These are phyloP conservation scores for Petasospora fabianii DNA, from an alignment of 1,139 yeast species.

Conservation along the genomic window DNA sequence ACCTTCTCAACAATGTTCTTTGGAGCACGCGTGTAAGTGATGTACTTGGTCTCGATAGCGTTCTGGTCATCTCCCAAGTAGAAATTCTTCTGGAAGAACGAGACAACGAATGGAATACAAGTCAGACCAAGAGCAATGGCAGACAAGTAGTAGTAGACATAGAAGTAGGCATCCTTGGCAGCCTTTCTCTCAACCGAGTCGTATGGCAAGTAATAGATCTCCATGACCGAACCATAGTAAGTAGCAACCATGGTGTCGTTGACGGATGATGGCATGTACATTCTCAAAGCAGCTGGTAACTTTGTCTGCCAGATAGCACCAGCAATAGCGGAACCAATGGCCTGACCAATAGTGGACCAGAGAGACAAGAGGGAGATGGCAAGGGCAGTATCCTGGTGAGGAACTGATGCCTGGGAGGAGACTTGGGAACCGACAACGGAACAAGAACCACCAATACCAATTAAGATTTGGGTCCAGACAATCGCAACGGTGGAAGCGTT, in stretches of 20 bases:
- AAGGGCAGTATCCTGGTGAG: constrained; percentile 45
- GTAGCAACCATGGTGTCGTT: constrained; percentile 20
- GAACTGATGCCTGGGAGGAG: constrained; percentile 38
- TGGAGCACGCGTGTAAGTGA: constrained; percentile 10
- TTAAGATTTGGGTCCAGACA: constrained; percentile 25
- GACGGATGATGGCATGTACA: constrained; percentile 27
- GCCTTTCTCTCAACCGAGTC: constrained; percentile 31
- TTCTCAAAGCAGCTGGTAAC: constrained; percentile 33
- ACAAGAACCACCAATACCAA: constrained; percentile 35
- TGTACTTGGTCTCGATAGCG: constrained; percentile 28
- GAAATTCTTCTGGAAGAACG: constrained; percentile 34
- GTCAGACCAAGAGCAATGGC: constrained; percentile 30
- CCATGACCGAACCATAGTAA: constrained; percentile 24
- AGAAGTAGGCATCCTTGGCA: constrained; percentile 31
- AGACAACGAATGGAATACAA: constrained; percentile 28
- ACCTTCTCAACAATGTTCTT: constrained; percentile 9
- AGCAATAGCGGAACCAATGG: constrained; percentile 43
- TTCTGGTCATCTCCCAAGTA: constrained; percentile 35
- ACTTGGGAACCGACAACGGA: constrained; percentile 33
- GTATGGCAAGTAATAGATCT: constrained; percentile 24
- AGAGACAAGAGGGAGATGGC: constrained; percentile 42
- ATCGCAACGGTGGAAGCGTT: constrained; percentile 26
- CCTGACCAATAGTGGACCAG: constrained; percentile 41
- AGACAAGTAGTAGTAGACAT: constrained; percentile 28
- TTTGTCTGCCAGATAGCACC: constrained; percentile 48